Evolutionary conservation across 345 rosid species (phyloP), one percentile per base, ranked within the genome.

Genomic region (Ailanthus altissimus): DNA sequence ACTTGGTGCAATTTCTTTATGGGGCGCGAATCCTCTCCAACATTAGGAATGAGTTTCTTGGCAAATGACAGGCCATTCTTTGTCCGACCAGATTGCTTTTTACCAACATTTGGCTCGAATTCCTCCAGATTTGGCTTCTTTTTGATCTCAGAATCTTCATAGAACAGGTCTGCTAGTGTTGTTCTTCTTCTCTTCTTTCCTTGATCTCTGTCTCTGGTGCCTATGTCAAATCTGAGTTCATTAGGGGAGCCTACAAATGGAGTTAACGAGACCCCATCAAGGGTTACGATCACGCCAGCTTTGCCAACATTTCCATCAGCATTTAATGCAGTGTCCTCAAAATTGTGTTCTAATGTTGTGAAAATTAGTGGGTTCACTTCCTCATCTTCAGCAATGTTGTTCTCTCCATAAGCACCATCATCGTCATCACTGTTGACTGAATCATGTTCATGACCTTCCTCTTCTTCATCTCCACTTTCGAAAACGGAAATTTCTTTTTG

Each of bases 121-220:
- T 83, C 85, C 32, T 54, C 65, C 32, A 76, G 77, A 78, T 74
- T 79, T 11, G 69, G 75, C 79, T 85, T 82, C 84, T 81, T 81
- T 26, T 77, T 75, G 56, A 73, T 64, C 26, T 79, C 87, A 45
- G 85, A 81, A 32, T 94, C 97, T 23, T 88, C 97, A 75, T 77
- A 78, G 87, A 94, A 94, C 16, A 94, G 84, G 64, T 94, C 97
- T 2, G 95, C 93, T 32, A 94, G 91, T 32, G 98, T 94, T 66
- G 80, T 88, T 82, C 97, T 93, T 78, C 85, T 82, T 59, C 81
- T 88, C 62, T 23, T 77, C 82, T 86, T 84, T 47, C 83, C 80
- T 51, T 82, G 76, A 20, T 80, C 84, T 49, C 15, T 58, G 53
- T 80, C 87, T 8, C 58, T 8, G 76, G 59, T 70, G 14, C 65